phyloP scores from a whole-genome alignment of 805 yeast genomes.

The Tetrapisispora arboricola region DNA sequence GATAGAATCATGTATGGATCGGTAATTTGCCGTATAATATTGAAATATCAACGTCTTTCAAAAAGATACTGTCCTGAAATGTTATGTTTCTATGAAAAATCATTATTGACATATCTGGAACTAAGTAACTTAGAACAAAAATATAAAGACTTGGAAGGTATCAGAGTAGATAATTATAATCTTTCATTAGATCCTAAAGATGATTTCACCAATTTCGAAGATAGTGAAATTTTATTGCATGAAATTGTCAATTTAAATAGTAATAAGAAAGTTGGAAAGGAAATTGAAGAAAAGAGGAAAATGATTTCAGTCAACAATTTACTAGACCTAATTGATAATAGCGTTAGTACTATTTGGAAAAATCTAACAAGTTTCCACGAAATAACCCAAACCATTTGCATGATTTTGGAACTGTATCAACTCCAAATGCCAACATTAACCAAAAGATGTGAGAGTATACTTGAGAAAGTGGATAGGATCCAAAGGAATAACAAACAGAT shows the following conservation, averaged over 20 bases:
- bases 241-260: slow-evolving; percentile 23
- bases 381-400: slow-evolving; percentile 39
- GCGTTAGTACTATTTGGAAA: slow-evolving; percentile 41
- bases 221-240: slow-evolving; percentile 14
- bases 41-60: slow-evolving; percentile 68
- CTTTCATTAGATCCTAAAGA: slow-evolving; percentile 11
- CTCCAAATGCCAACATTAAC: slow-evolving; percentile 29
- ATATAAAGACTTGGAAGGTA: background rate
- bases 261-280: background rate
- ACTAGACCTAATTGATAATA: slow-evolving; percentile 24
- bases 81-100: slow-evolving; percentile 44
- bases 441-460: slow-evolving; percentile 4
- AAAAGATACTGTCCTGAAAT: slow-evolving; percentile 81
- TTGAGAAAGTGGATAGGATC: slow-evolving; percentile 40
- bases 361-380: slow-evolving; percentile 55
- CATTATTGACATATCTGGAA: slow-evolving; percentile 33
- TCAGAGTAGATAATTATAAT: slow-evolving; percentile 17
- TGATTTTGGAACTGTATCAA: slow-evolving; percentile 34
- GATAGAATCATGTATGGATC: slow-evolving; percentile 47
- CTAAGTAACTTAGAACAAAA: background rate
- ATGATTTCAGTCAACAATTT: slow-evolving; percentile 18
- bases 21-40: slow-evolving; percentile 51
- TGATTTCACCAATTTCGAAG: slow-evolving; percentile 5
- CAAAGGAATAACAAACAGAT: slow-evolving; percentile 42
- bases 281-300: slow-evolving; percentile 6